phyloP scores from a whole-genome alignment of 257 asterid genomes.

The Parsonsia alboflavescens region DNA sequence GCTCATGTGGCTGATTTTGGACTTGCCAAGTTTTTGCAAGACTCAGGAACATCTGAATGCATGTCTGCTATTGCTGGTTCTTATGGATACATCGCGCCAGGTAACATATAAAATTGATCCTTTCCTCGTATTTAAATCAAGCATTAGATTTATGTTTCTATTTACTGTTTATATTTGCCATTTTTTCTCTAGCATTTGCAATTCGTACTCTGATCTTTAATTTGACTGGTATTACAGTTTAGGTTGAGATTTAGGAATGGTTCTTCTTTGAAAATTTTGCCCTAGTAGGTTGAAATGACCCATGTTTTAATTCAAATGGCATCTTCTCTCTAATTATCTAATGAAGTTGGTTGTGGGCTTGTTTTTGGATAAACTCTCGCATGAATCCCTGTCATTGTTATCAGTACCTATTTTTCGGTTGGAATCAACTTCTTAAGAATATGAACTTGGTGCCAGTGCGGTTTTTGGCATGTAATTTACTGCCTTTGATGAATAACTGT shows the following conservation, averaged over 20 bases:
- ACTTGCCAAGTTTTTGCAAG: constrained; percentile 95
- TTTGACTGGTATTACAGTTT: constrained; percentile 1
- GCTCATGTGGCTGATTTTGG: constrained; percentile 99
- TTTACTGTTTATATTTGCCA: background rate
- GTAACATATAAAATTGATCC: constrained; percentile 25
- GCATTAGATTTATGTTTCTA: background rate
- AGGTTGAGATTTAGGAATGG: background rate
- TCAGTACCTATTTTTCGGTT: background rate
- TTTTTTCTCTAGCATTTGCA: background rate
- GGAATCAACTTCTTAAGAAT: constrained; percentile 3
- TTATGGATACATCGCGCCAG: constrained; percentile 96
- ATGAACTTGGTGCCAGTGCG: background rate
- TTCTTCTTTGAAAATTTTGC: background rate
- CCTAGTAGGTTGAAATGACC: background rate
- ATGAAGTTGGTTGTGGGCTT: background rate
- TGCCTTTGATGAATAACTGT: background rate
- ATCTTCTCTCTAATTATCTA: background rate
- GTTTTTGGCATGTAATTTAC: background rate
- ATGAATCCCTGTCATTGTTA: background rate
- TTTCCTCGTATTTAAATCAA: background rate
- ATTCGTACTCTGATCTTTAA: background rate
- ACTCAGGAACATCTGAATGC: constrained; percentile 88
- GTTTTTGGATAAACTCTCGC: background rate
- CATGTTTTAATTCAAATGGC: too few relatives aligned
- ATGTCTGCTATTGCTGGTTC: constrained; percentile 99